These are phyloP conservation scores for Neobulgaria alba DNA, from an alignment of 2,329 filamentous ascomycete genomes.

Conservation along the genomic window DNA sequence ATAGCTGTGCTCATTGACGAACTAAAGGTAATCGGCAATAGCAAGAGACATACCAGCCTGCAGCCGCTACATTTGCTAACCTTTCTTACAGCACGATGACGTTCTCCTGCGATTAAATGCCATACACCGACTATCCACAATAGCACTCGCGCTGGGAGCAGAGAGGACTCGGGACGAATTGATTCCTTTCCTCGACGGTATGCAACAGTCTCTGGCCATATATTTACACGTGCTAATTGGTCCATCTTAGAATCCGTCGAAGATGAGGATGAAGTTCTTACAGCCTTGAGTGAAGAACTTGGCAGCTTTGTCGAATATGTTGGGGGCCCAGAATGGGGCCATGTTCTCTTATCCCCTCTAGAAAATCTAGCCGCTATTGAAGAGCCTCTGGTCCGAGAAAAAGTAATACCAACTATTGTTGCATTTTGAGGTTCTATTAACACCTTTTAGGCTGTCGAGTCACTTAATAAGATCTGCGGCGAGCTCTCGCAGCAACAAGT, in stretches of 20 bases:
- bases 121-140: constrained; percentile 95
- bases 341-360: constrained; percentile 91
- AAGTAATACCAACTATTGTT: constrained; percentile 48
- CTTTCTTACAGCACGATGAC: constrained; percentile 74
- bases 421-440: background rate
- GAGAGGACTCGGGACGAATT: constrained; percentile 97
- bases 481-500: constrained; percentile 86
- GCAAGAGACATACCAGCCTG: background rate
- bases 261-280: constrained; percentile 97
- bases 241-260: constrained; percentile 78
- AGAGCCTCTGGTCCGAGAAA: constrained; percentile 94
- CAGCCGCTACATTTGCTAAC: constrained; percentile 12
- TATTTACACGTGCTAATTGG: constrained; percentile 25
- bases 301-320: constrained; percentile 97
- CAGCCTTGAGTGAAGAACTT: constrained; percentile 92
- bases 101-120: constrained; percentile 96
- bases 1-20: constrained; percentile 99
- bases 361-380: constrained; percentile 98
- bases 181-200: constrained; percentile 98
- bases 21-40: constrained; percentile 65
- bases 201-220: background rate
- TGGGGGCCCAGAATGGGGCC: constrained; percentile 84
- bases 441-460: constrained; percentile 75
- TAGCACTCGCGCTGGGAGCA: constrained; percentile 88
- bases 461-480: constrained; percentile 97